Evolutionary conservation across 768 basidiomycete species (phyloP), one percentile per base, ranked within the genome.

Genomic region (Leccinellum luteum): DNA sequence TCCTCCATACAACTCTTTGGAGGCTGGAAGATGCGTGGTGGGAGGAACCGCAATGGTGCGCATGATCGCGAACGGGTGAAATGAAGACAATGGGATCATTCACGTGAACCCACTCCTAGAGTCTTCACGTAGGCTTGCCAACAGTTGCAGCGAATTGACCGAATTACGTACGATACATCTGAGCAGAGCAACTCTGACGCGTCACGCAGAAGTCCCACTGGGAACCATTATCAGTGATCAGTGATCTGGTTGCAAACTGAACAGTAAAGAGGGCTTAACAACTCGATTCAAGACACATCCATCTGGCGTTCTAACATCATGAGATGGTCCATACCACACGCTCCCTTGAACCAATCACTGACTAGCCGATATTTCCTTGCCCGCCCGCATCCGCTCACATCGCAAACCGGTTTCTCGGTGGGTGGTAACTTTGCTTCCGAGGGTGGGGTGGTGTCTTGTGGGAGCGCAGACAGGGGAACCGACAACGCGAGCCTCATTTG

Each of bases 281-380:
- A 14, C 28, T 14, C 3, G 14, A 41, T 64, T 48, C 54, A 60
- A 41, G 47, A 48, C 1, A 47, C 35, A 5, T 51, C 48, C 54
- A 63, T 60, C 51, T 64, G 62, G 28, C 27, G 58, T 59, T 86
- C 83, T 44, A 90, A 66, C 12, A 78, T 52, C 60, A 83, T 85
- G 64, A 90, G 73, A 73, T 90, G 88, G 1, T 66, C 69, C 67
- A 89, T 82, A 15, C 86, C 87, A 67, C 89, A 91, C 1, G 79
- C 79, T 0, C 79, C 87, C 53, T 71, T 75, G 19, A 78, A 74
- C 79, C 81, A 86, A 61, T 89, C 82, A 54, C 73, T 80, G 21
- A 87, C 85, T 5, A 88, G 75, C 32, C 85, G 78, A 64, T 91
- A 91, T 64, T 86, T 87, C 60, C 86, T 74, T 17, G 65, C 67